Evolutionary conservation across 1,284 basidiomycete genomes (phyloP), one percentile per base, ranked within the genome.

Genomic region (Irpex sp.): DNA sequence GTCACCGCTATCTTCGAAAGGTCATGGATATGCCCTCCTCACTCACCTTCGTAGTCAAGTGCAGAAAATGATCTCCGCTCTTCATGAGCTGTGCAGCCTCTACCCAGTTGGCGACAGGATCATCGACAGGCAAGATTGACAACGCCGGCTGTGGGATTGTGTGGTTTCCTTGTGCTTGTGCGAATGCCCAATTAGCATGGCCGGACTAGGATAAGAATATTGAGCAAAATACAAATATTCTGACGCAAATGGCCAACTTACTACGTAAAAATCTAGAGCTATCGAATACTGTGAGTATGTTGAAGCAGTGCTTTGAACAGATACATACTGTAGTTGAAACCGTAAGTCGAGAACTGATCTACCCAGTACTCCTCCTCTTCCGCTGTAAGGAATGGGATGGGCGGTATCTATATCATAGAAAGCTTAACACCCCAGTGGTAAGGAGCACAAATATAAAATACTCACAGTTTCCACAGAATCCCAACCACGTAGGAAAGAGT

Each of bases 281-380:
- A 26, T 19, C 21, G 46, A 9, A 58, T 53, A 13, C 15, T 36
- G 57, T n/a, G 33, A 15, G 39, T 43, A 26, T 33, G 58, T 55
- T 37, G 62, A 51, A 51, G 9, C 11, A 61, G 26, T 1, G 19
- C 59, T 11, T 19, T 9, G 36, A 43, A 47, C 50, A 37, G 8
- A 8, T 15, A 78, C 86, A 21, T 67, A 90, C 89, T 87, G 63
- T 85, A 74, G 59, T 78, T 75, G 68, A 90, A 90, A 0, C 83
- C 82, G 66, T 86, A 85, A 8, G 76, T 75, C 35, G 67, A 69
- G 66, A 83, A 90, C 65, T 86, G 82, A 57, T 86, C 78, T 0
- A 89, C 80, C 63, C 88, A 82, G 68, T 89, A 90, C 63, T 86
- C 82, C 68, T 91, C 89, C 72, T 90, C 86, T 26, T 80, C 78